Base-by-base conservation (phyloP, 1,284 basidiomycete species). In the Cronartium ribicola region DNA sequence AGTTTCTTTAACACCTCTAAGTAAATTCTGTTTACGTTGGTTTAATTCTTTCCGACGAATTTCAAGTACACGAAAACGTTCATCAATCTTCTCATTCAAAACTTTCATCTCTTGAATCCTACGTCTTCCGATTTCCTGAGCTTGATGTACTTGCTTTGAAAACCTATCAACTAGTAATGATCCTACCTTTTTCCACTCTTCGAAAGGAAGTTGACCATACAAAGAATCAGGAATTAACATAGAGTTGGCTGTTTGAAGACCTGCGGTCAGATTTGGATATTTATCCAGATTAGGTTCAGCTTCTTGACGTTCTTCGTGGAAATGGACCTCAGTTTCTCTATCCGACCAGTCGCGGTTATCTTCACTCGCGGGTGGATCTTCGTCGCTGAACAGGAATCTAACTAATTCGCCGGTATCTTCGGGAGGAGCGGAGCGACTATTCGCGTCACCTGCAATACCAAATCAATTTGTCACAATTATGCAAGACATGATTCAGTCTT, bases 181-280 rank as follows among this genome's bases (percentile, higher is more conserved):
- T 22, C 55, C 20, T 14, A 29, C 20, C 36, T 29, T 22, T 11
- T 17, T 57, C n/a, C 20, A 22, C 55, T 57, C 55, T 22, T 57
- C 55, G 0, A 57, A 57, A 22, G 55, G 13, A 20, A 57, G 20
- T 29, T 57, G 20, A 14, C 55, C 36, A 20, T 57, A 22, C 14
- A 29, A 29, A 4, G 14, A 29, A 29, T 57, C 20, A 57, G 55
- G 20, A 11, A 8, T 20, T 22, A 29, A 29, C 36, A 57, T 7
- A 22, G 11, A 29, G 5, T 20, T 10, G 20, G 5, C 20, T 29
- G 36, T 6, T 29, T 11, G 10, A 14, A 57, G 55, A 57, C 55
- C 55, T 22, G 55, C 55, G 17, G 8, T 57, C 55, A 57, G 36
- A 57, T 57, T 29, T 14, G 55, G 55, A 57, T 57, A 57, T 29